Evolutionary conservation across 352 stramenopile species (phyloP).

Genomic region (Globisporangium canariense): DNA sequence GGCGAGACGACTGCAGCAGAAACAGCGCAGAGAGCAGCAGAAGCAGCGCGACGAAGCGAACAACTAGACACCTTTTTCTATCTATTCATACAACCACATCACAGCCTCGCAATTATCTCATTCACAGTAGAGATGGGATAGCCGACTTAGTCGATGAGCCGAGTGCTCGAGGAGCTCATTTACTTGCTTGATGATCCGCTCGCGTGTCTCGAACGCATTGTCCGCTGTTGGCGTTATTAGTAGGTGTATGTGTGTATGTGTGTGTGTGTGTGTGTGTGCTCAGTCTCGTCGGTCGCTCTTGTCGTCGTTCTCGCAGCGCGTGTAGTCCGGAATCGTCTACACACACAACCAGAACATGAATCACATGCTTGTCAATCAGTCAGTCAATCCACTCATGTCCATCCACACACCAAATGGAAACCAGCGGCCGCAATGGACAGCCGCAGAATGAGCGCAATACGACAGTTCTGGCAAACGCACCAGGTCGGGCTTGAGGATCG

Average conservation of each 20-base stretch:
- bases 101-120: neutral
- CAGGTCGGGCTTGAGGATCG: constrained; percentile 76
- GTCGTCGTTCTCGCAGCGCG: constrained; percentile 11
- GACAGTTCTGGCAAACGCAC: constrained; percentile 27
- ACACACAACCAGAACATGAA: neutral
- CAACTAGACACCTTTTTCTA: neutral
- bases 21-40: constrained; percentile 42
- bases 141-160: neutral
- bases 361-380: constrained; percentile 4
- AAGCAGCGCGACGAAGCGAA: constrained; percentile 1
- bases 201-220: neutral
- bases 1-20: constrained; percentile 51
- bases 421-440: neutral
- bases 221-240: neutral
- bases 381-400: constrained; percentile 1
- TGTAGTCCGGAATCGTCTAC: constrained; percentile 16
- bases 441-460: neutral
- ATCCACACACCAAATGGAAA: neutral
- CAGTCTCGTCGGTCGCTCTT: constrained; percentile 14
- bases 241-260: too few species aligned
- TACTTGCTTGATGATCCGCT: neutral
- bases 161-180: neutral
- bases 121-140: neutral
- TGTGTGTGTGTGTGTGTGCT: neutral
- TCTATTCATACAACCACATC: neutral